phyloP scores from a whole-genome alignment of 2,329 filamentous ascomycete genomes.

The Myriosclerotinia scirpicola region DNA sequence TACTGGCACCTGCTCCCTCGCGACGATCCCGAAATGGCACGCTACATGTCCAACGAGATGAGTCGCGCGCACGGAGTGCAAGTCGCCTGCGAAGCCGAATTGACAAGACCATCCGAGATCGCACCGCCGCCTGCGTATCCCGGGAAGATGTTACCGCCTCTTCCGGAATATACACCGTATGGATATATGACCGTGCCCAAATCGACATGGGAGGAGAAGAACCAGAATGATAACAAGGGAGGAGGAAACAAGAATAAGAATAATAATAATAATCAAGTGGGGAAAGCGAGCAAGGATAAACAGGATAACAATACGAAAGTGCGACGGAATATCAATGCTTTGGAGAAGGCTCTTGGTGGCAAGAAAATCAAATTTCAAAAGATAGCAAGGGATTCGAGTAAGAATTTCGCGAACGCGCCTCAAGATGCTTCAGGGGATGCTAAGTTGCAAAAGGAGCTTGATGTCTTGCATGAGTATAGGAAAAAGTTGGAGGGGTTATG shows the following conservation, averaged over 20 bases:
- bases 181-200: conserved; percentile 5
- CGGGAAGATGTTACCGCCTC: conserved; percentile 11
- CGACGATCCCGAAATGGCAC: neutral
- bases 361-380: neutral
- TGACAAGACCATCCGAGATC: conserved; percentile 19
- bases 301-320: neutral
- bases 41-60: conserved; percentile 6
- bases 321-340: neutral
- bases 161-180: conserved; percentile 14
- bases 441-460: conserved; percentile 8
- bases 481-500: conserved; percentile 6
- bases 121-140: conserved; percentile 23
- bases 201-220: neutral
- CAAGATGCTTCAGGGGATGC: neutral
- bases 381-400: conserved; percentile 7
- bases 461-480: conserved; percentile 5
- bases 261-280: too few species aligned
- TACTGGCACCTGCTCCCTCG: conserved; percentile 20
- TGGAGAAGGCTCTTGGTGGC: conserved; percentile 4
- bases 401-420: conserved; percentile 4
- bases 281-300: neutral
- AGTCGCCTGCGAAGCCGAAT: conserved; percentile 19
- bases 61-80: conserved; percentile 2
- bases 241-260: neutral
- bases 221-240: neutral